Evolutionary conservation across 2,329 filamentous ascomycete genomes (phyloP), one percentile per base, ranked within the genome.

Genomic region (Plectosphaerella sp.): DNA sequence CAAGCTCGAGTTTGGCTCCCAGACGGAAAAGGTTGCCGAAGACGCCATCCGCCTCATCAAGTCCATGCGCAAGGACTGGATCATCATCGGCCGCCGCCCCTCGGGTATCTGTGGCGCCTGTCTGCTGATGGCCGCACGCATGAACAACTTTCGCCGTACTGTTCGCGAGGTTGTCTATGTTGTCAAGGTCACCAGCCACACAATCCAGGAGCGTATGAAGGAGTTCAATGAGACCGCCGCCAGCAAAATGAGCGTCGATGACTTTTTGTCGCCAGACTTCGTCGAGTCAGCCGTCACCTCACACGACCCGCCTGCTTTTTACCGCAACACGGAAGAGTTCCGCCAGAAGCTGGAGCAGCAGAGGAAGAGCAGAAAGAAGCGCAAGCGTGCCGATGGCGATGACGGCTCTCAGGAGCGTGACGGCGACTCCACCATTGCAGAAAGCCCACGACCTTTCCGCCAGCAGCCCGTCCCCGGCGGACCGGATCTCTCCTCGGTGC

Each of bases 21-120:
- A 87, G 57, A 92, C 88, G 15, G 86, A 88, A 65, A 88, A 88
- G 59, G 91, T 99, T 14, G 92, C 91, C 42, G 84, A 89, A 59
- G 91, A 97, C 63, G 94, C 94, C 7, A 86, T 92, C 52, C 85
- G 88, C 51, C 87, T 99, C 49, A 86, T 96, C 52, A 86, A 88
- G 67, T 87, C 94, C 56, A 97, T 99, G 94, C 92, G 90, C 58
- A 80, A 90, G 50, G 94, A 99, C 71, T 97, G 94, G 92, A 97
- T 99, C 83, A 87, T 92, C 46, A 91, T 92, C 66, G 94, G 94
- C 61, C 88, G 94, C 63, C 87, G 94, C 41, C 94, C 94, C 15
- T 93, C 93, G 7, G 94, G 94, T 59, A 87, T 97, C 51, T 97
- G 92, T 67, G 94, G 94, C 56, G 94, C 94, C 12, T 96, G 92